phyloP scores from a whole-genome alignment of 192 early-diverging fungal species.

The Backusella luteola region DNA sequence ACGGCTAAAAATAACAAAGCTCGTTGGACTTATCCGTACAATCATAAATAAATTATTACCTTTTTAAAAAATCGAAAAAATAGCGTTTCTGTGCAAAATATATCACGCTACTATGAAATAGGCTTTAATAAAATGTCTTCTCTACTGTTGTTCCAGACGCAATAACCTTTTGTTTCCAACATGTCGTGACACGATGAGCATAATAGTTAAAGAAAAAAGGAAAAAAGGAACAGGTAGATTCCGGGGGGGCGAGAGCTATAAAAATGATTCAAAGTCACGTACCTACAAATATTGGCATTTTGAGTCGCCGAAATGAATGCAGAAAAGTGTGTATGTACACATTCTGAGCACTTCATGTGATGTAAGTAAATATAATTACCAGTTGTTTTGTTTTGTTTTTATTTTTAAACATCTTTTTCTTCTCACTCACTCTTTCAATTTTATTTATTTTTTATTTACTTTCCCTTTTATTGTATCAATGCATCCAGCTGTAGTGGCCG shows the following conservation, averaged over 20 bases:
- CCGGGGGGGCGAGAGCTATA: background rate
- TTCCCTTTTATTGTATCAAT: slow-evolving; percentile 9
- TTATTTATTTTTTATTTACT: background rate
- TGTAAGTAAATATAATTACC: background rate
- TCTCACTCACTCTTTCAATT: slow-evolving; percentile 1
- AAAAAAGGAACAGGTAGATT: background rate
- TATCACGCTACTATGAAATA: background rate
- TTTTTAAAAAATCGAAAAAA: slow-evolving; percentile 5
- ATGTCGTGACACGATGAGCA: background rate
- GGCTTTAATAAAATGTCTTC: background rate
- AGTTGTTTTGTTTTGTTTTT: background rate
- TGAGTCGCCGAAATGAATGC: background rate
- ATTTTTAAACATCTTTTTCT: background rate
- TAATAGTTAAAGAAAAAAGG: background rate
- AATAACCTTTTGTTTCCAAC: slow-evolving; percentile 4
- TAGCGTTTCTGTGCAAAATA: slow-evolving; percentile 1
- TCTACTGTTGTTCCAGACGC: background rate
- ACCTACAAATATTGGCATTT: background rate
- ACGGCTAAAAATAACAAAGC: slow-evolving; percentile 3
- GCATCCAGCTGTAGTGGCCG: slow-evolving; percentile 17
- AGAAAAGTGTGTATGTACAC: background rate
- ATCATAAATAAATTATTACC: background rate
- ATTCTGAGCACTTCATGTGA: slow-evolving; percentile 11
- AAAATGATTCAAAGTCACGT: slow-evolving; percentile 5
- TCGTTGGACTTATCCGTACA: background rate